Percentiles rank a stretch among this genome's conserved stretches.
phyloP scores from a whole-genome alignment of 163 green algal species.

The Scenedesmus sp. region DNA sequence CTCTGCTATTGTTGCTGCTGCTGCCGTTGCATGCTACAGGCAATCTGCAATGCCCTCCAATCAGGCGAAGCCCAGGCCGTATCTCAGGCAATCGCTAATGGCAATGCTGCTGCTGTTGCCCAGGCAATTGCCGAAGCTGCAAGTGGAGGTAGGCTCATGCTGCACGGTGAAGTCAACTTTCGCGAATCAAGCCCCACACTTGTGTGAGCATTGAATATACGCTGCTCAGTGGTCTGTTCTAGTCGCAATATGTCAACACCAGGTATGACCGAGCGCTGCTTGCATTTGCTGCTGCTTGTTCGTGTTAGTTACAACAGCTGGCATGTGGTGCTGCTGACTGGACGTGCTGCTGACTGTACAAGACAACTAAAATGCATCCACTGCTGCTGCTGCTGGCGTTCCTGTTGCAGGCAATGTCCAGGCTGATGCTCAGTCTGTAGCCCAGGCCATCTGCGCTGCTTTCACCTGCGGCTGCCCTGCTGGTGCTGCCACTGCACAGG shows the following conservation, averaged over 20 bases:
- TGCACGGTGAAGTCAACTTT: neutral
- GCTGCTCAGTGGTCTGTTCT: neutral
- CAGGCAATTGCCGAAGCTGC: conserved; percentile 27
- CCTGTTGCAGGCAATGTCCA: neutral
- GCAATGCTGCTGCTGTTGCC: conserved; percentile 18
- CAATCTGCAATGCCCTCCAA: conserved; percentile 7
- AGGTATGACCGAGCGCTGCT: neutral
- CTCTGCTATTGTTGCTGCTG: neutral
- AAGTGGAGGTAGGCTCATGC: neutral
- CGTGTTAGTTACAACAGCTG: too few relatives aligned
- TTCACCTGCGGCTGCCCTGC: conserved; percentile 31
- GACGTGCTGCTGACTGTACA: neutral
- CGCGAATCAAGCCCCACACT: neutral
- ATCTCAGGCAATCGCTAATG: conserved; percentile 6
- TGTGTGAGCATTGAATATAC: neutral
- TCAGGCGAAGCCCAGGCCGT: conserved; percentile 17
- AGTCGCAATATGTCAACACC: neutral
- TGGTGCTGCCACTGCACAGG: conserved; percentile 20
- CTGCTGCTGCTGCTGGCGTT: conserved; percentile 7
- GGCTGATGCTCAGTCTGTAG: neutral
- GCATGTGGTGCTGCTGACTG: neutral
- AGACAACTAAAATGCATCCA: neutral
- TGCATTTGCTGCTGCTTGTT: neutral
- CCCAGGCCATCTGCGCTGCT: conserved; percentile 11
- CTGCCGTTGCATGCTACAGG: neutral